These are phyloP conservation scores for Mrakia frigida DNA, from an alignment of 768 basidiomycete species.

Conservation along the genomic window DNA sequence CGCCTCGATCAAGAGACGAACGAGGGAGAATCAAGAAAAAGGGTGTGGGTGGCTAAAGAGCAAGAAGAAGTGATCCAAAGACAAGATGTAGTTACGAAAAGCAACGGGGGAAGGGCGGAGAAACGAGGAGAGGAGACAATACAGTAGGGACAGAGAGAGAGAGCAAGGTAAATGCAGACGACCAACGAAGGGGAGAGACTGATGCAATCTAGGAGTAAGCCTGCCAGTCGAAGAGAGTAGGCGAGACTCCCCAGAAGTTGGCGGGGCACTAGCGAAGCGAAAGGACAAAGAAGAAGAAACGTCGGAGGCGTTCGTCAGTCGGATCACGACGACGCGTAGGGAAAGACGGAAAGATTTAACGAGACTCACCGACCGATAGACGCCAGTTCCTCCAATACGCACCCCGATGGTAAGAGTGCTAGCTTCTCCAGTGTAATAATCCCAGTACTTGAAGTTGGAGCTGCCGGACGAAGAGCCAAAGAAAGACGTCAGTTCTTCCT, in stretches of 20 bases:
- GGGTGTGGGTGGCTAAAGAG: too few species aligned
- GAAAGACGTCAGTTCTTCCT: too few species aligned
- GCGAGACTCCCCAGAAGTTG: constrained; percentile 16
- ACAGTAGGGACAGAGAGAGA: too few species aligned
- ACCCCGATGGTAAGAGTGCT: not conserved
- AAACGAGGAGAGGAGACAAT: too few species aligned
- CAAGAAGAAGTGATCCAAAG: too few species aligned
- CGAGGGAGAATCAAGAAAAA: too few species aligned
- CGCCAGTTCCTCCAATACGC: not conserved
- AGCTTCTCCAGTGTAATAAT: not conserved
- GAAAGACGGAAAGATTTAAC: not conserved
- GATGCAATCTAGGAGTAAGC: not conserved
- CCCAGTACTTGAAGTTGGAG: not conserved
- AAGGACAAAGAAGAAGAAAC: not conserved
- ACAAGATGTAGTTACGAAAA: too few species aligned
- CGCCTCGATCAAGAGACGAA: too few species aligned
- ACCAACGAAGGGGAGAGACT: too few species aligned
- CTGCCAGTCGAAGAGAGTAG: constrained; percentile 29
- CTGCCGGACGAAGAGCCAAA: not conserved
- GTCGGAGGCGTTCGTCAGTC: not conserved
- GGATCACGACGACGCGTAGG: not conserved
- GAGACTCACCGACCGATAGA: not conserved
- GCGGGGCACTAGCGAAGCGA: not conserved
- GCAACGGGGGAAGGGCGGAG: too few species aligned
- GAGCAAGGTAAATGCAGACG: too few species aligned